Base-by-base conservation (phyloP, 225 moss, liverwort and hornwort genomes). In the Asterella californica region DNA sequence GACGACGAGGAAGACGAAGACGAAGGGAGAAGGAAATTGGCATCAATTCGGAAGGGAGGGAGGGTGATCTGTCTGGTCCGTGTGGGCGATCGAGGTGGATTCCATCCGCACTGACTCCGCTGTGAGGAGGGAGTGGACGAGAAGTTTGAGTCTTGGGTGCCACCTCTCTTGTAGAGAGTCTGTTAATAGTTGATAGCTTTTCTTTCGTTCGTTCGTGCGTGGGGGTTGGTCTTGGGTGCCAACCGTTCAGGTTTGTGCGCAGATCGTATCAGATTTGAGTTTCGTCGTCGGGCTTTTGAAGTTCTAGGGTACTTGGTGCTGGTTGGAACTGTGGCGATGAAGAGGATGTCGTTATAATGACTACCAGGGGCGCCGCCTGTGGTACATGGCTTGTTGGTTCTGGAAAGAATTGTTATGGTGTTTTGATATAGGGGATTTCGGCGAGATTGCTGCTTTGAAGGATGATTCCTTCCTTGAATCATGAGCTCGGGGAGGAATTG, bases 391-490 rank as follows among this genome's bases (percentile, higher is more conserved):
- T 67, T 73, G 24, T 69, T 24, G 18, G 32, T 48, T 78, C 52
- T 8, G 63, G 50, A 46, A 21, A n/a, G 57, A 85, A 85, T 80
- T 82, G 70, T 64, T 17, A 60, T 34, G 77, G 36, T 67, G 55
- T 33, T 30, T 33, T 34, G 36, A 49, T 37, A 17, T 29, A 67
- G 73, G 71, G 79, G 71, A 85, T 72, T 48, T 50, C 72, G 4
- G 46, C 45, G 12, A n/a, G 84, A 22, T 25, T 47, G 33, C 29
- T 67, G 10, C 17, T 19, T 10, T 27, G 15, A 42, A 78, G 46
- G 81, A 76, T 57, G 76, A 72, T 74, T 49, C 37, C n/a, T 76
- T 65, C 65, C 46, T 22, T 34, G 63, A 53, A 76, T 63, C 60
- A 60, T 63, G 24, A 68, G 72, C 74, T 63, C 11, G 11, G 50